Evolutionary conservation across 2,329 filamentous ascomycete genomes (phyloP).

Genomic region (Exophiala xenobiotica): DNA sequence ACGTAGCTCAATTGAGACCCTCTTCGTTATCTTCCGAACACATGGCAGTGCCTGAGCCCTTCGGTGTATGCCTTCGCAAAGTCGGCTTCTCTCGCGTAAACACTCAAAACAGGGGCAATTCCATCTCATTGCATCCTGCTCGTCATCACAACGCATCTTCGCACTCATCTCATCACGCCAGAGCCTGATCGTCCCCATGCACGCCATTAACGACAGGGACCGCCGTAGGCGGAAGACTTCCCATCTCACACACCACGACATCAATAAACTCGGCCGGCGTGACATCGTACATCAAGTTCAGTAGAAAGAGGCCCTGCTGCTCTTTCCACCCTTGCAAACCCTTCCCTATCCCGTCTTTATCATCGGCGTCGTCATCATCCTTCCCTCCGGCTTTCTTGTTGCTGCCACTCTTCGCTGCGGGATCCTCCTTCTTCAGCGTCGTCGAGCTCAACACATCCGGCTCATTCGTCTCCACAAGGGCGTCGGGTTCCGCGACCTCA

Average conservation of each 20-base stretch:
- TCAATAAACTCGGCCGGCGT: constrained; percentile 84
- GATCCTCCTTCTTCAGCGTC: constrained; percentile 10
- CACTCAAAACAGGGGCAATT: too few species aligned
- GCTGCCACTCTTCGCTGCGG: constrained; percentile 13
- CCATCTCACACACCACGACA: constrained; percentile 88
- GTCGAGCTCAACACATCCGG: constrained; percentile 20
- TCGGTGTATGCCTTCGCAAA: too few species aligned
- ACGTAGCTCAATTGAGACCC: too few species aligned
- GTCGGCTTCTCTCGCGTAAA: too few species aligned
- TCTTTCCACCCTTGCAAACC: constrained; percentile 57
- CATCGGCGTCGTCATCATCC: constrained; percentile 29
- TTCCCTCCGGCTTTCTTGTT: constrained; percentile 36
- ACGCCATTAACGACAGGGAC: constrained; percentile 63
- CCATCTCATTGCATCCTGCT: too few species aligned
- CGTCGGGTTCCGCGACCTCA: constrained; percentile 77
- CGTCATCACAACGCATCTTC: too few species aligned
- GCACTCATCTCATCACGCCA: constrained; percentile 22
- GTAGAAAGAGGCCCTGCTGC: constrained; percentile 59
- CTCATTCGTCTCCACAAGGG: constrained; percentile 48
- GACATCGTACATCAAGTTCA: constrained; percentile 85
- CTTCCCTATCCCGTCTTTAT: too few species aligned
- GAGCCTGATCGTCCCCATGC: constrained; percentile 28
- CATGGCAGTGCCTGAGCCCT: too few species aligned
- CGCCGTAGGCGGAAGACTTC: constrained; percentile 79
- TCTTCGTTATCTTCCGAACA: too few species aligned